These are phyloP conservation scores for Penicillium palitans DNA, from an alignment of 2,329 filamentous ascomycete genomes.

Conservation along the genomic window DNA sequence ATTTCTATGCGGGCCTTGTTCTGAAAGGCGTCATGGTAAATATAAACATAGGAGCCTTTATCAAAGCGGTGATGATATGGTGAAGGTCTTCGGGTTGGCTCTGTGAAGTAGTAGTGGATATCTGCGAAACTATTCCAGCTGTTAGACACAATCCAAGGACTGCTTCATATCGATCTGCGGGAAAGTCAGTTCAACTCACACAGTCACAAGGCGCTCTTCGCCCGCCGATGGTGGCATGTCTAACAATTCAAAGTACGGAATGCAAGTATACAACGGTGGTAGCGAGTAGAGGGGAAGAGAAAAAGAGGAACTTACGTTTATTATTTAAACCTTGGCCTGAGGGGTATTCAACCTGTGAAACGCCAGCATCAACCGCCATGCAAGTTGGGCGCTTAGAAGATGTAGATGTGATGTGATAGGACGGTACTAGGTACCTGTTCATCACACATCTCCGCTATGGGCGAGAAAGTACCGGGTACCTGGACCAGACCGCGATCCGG, in stretches of 20 bases:
- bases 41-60: slow-evolving; percentile 64
- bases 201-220: slow-evolving; percentile 49
- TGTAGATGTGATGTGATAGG: slow-evolving; percentile 22
- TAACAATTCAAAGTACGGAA: slow-evolving; percentile 6
- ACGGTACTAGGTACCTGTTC: slow-evolving; percentile 13
- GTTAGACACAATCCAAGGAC: slow-evolving; percentile 6
- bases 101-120: slow-evolving; percentile 63
- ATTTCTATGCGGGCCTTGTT: slow-evolving; percentile 60
- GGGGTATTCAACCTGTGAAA: slow-evolving; percentile 23
- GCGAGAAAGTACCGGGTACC: slow-evolving; percentile 10
- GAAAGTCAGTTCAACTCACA: slow-evolving; percentile 40
- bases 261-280: not conserved
- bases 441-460: slow-evolving; percentile 8
- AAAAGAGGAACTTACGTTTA: slow-evolving; percentile 10
- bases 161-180: slow-evolving; percentile 15
- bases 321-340: slow-evolving; percentile 19
- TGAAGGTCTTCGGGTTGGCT: slow-evolving; percentile 55
- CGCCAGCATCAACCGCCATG: slow-evolving; percentile 20
- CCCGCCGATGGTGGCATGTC: slow-evolving; percentile 49
- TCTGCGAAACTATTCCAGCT: slow-evolving; percentile 57
- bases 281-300: slow-evolving; percentile 1
- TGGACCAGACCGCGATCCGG: slow-evolving; percentile 7
- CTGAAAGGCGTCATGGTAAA: slow-evolving; percentile 59
- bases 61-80: slow-evolving; percentile 60
- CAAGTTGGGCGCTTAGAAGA: slow-evolving; percentile 24